Base-by-base conservation (phyloP, 2,329 filamentous ascomycete species). In the Stromatinia cepivora region DNA sequence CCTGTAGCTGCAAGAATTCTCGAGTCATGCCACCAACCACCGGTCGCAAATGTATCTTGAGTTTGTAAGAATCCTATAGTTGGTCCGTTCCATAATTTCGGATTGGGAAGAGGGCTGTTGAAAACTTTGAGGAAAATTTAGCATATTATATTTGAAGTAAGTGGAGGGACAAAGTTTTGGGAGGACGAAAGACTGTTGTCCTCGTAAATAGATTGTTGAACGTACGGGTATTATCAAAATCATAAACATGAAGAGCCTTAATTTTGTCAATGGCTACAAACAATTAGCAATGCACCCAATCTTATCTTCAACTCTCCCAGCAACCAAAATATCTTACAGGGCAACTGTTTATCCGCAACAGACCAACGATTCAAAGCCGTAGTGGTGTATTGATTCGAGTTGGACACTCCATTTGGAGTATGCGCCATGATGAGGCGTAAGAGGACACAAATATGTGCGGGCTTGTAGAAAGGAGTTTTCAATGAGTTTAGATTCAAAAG, bases 11-110 rank as follows among this genome's bases (percentile, higher is more conserved):
- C 88, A 34, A 99, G 88, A 72, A 99, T 94, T 72, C 88, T 88
- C 56, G 88, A 87, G 77, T 98, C 94, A 80, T 99, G 95, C 95
- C 95, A 99, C 95, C 95, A 99, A 72, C 94, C 93, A 73, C 94
- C 94, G 74, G 90, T 91, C 71, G 88, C 82, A 75, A 98, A 92
- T 66, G 87, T 84, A 73, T 96, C 91, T 73, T 91, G 89, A 59
- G 85, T 89, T 71, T 91, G 88, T 15, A 99, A 84, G 71, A 89
- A 85, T 61, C 93, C 92, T 63, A 97, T 88, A 0, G 93, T 94
- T 45, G 85, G 83, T 1, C 87, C 87, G 73, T 90, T 91, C 95
- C 95, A 99, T 77, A 99, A 80, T 74, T 93, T 90, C 4, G 89
- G 88, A 77, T 97, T 98, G 1, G 95, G 95, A 1, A 97, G 83